phyloP scores from a whole-genome alignment of 495 filamentous ascomycete species.

The Hypoxylon fuscum region DNA sequence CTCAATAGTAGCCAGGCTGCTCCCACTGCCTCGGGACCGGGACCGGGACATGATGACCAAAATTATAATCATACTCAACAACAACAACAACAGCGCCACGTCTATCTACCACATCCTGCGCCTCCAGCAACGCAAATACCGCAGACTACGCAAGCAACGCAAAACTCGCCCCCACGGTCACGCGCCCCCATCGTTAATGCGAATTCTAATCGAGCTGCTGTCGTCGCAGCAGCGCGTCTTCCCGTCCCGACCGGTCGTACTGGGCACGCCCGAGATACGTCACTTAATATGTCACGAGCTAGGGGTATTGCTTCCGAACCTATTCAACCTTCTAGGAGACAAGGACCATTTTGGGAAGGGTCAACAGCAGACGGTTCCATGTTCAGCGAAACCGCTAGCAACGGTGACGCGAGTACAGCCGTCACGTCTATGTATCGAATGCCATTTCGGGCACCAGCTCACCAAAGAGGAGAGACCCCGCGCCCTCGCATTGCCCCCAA shows the following conservation, averaged over 20 bases:
- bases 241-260: slow-evolving; percentile 36
- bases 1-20: slow-evolving; percentile 31
- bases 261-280: slow-evolving; percentile 36
- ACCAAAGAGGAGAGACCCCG: slow-evolving; percentile 39
- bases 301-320: slow-evolving; percentile 38
- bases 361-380: slow-evolving; percentile 45
- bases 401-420: slow-evolving; percentile 39
- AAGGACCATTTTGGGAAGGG: slow-evolving; percentile 44
- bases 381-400: slow-evolving; percentile 47
- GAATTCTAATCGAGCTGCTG: slow-evolving; percentile 38
- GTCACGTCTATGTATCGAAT: slow-evolving; percentile 32
- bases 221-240: slow-evolving; percentile 30
- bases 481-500: slow-evolving; percentile 33
- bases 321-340: slow-evolving; percentile 32
- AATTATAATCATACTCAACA: slow-evolving; percentile 20
- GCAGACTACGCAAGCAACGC: slow-evolving; percentile 19
- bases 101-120: slow-evolving; percentile 37
- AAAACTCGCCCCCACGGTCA: slow-evolving; percentile 41
- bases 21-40: slow-evolving; percentile 34
- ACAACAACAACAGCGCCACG: slow-evolving; percentile 40
- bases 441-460: slow-evolving; percentile 29
- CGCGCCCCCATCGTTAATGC: slow-evolving; percentile 44
- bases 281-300: slow-evolving; percentile 30
- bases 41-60: slow-evolving; percentile 34
- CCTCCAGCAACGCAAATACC: slow-evolving; percentile 24